Evolutionary conservation across 2,329 filamentous ascomycete genomes (phyloP).

Genomic region (Intubia oerlemansii): DNA sequence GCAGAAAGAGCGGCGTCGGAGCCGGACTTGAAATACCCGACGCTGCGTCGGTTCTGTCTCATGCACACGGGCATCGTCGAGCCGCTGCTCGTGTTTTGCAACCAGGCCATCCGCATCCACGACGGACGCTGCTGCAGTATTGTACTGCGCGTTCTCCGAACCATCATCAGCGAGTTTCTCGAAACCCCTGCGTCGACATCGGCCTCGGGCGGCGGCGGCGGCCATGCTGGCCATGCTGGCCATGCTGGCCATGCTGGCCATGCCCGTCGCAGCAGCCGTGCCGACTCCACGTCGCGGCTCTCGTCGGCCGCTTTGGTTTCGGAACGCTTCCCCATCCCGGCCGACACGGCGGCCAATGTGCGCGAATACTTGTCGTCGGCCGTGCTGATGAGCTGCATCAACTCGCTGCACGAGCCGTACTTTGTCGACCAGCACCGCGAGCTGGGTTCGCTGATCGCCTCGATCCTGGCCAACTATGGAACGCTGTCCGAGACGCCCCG

Average conservation of each 20-base stretch:
- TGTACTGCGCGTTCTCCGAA: conserved; percentile 69
- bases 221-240: no score
- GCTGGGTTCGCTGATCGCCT: conserved; percentile 67
- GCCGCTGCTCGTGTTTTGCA: conserved; percentile 77
- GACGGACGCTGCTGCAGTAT: conserved; percentile 77
- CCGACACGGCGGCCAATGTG: conserved; percentile 40
- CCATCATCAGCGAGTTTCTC: conserved; percentile 60
- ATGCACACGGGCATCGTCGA: conserved; percentile 60
- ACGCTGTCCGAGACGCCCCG: conserved; percentile 47
- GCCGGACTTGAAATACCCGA: conserved; percentile 26
- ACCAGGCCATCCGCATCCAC: conserved; percentile 71
- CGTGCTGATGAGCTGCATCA: conserved; percentile 75
- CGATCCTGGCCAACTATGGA: conserved; percentile 61
- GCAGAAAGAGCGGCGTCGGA: background rate
- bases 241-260: no score
- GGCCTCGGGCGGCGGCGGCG: conserved; percentile 1
- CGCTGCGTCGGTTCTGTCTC: conserved; percentile 66
- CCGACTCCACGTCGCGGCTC: conserved; percentile 3
- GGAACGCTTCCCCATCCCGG: conserved; percentile 21
- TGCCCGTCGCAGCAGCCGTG: no score
- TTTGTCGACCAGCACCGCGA: conserved; percentile 95
- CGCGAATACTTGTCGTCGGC: conserved; percentile 79
- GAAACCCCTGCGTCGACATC: conserved; percentile 3
- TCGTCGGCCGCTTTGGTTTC: no score
- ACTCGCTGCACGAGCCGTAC: conserved; percentile 81